A percentile compares a stretch with the other conserved stretches of the same genome.
These are phyloP conservation scores for Atkinsonella hypoxylon DNA, from an alignment of 2,329 filamentous ascomycete genomes.

Conservation along the genomic window DNA sequence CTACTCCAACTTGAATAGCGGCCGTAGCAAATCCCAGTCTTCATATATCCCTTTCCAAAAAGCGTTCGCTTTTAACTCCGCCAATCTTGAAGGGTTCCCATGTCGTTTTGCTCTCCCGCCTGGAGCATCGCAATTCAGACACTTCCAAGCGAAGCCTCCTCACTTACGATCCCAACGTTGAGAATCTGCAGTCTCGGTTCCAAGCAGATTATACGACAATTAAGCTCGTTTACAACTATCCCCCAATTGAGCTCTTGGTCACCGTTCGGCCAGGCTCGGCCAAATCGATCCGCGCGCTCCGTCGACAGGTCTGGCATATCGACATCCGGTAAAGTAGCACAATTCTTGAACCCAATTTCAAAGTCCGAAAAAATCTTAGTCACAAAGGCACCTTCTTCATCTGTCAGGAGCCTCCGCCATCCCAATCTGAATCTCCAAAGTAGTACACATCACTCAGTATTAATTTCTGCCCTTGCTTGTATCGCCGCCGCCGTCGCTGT, in stretches of 20 bases:
- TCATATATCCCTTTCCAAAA: no score
- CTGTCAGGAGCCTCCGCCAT: not conserved
- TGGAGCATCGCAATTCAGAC: not conserved
- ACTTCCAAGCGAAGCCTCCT: not conserved
- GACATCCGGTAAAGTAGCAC: not conserved
- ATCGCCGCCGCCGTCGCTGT: constrained; percentile 3
- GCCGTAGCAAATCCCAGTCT: no score
- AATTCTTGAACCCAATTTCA: not conserved
- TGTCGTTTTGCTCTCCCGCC: not conserved
- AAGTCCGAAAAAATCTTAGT: not conserved
- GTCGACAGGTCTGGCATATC: not conserved
- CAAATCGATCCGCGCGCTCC: not conserved
- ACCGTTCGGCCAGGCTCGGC: not conserved
- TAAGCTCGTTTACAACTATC: not conserved
- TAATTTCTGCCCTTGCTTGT: constrained; percentile 4
- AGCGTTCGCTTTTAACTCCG: no score
- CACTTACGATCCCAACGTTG: not conserved
- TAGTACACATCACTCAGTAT: not conserved
- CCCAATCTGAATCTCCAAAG: not conserved
- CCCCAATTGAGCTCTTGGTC: not conserved
- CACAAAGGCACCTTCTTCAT: not conserved
- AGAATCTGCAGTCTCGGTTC: not conserved
- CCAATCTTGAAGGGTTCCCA: not conserved
- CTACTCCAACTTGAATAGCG: no score
- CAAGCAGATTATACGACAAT: not conserved